A percentile compares a stretch with the other conserved stretches of the same genome.
phyloP scores from a whole-genome alignment of 78 protist genomes.

The Tieghemostelium lacteum region DNA sequence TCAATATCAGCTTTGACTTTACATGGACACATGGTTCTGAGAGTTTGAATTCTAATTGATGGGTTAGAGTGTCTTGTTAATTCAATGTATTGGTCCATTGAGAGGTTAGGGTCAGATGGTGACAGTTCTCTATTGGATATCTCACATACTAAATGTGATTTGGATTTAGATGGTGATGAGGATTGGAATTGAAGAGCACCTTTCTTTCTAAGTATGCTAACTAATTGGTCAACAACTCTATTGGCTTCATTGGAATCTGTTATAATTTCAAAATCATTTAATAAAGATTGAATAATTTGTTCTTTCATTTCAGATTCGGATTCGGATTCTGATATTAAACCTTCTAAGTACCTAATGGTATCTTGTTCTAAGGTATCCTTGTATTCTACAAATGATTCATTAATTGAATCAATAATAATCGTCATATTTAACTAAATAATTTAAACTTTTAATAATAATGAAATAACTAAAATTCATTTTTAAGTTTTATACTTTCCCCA shows the following conservation, averaged over 20 bases:
- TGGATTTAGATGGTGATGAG: not conserved
- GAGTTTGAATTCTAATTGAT: not conserved
- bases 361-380: conserved; percentile 15
- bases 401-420: conserved; percentile 25
- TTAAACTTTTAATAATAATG: too few relatives aligned
- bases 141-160: conserved; percentile 32
- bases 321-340: conserved; percentile 39
- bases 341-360: conserved; percentile 8
- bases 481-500: too few relatives aligned
- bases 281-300: not conserved
- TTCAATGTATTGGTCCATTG: conserved; percentile 29
- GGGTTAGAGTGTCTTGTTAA: conserved; percentile 12
- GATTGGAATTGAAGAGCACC: conserved; percentile 17
- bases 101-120: conserved; percentile 53
- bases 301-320: conserved; percentile 25
- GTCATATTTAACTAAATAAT: too few relatives aligned
- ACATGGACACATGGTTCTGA: conserved; percentile 79
- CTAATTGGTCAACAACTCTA: not conserved
- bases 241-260: not conserved
- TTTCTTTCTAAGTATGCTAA: conserved; percentile 7
- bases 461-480: too few relatives aligned
- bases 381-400: conserved; percentile 16
- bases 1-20: conserved; percentile 73
- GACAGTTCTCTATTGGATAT: not conserved
- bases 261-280: conserved; percentile 15